Percentiles rank a stretch among this genome's conserved stretches.
phyloP scores from a whole-genome alignment of 2,329 filamentous ascomycete genomes.

The Fusarium sp. region DNA sequence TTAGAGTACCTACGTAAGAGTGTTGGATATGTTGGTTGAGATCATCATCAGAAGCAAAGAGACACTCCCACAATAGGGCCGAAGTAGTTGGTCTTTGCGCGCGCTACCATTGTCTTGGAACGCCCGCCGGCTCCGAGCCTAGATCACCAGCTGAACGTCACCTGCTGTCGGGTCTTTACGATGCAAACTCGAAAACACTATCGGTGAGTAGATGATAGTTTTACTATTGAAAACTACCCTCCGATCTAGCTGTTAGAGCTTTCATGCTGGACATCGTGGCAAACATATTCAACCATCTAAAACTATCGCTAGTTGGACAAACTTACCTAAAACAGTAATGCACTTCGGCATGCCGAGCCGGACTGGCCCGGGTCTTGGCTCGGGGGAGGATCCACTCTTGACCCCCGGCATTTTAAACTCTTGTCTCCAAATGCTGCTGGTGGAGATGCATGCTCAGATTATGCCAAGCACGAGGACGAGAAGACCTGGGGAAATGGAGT shows the following conservation, averaged over 20 bases:
- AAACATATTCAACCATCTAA: background rate
- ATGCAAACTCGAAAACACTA: background rate
- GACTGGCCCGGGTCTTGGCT: slow-evolving; percentile 38
- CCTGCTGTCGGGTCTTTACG: background rate
- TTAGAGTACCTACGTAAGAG: background rate
- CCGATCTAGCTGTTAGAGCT: background rate
- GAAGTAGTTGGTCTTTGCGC: slow-evolving; percentile 28
- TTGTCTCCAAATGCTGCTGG: slow-evolving; percentile 5
- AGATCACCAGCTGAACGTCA: slow-evolving; percentile 1
- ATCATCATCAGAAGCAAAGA: background rate
- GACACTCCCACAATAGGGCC: slow-evolving; percentile 34
- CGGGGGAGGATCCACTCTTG: slow-evolving; percentile 22
- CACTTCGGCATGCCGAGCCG: slow-evolving; percentile 33
- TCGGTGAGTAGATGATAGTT: fast-evolving
- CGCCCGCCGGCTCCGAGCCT: slow-evolving; percentile 1
- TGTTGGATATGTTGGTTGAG: background rate
- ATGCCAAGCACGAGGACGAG: slow-evolving; percentile 1
- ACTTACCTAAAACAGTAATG: slow-evolving; percentile 31
- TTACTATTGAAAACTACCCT: background rate
- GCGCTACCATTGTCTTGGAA: slow-evolving; percentile 8
- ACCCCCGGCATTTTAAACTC: slow-evolving; percentile 19
- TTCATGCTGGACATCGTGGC: slow-evolving; percentile 3
- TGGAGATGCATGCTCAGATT: background rate
- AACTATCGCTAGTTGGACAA: background rate
- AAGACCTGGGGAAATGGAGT: slow-evolving; percentile 6